phyloP scores from a whole-genome alignment of 139 green algal genomes.

The Picochlorum sp. region DNA sequence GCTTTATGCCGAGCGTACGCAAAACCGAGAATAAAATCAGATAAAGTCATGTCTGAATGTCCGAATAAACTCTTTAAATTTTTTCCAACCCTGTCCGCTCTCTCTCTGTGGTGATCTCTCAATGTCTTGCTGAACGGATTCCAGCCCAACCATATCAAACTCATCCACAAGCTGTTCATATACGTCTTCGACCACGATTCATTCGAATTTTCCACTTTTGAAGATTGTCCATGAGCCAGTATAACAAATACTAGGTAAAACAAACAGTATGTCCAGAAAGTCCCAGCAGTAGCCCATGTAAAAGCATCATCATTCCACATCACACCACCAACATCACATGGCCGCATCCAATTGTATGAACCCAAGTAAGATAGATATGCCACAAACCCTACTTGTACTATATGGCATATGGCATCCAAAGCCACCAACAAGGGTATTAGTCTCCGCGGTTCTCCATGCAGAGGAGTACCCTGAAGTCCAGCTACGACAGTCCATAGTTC shows the following conservation, averaged over 20 bases:
- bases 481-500: neutral
- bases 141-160: neutral
- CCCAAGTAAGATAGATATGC: conserved; percentile 8
- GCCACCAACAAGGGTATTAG: neutral
- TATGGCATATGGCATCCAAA: neutral
- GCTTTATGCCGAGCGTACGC: neutral
- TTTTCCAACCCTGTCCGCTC: neutral
- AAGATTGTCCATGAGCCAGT: neutral
- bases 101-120: neutral
- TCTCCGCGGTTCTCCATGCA: neutral
- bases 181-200: neutral
- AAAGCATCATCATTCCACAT: conserved; percentile 7
- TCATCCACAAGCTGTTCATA: neutral
- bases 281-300: neutral
- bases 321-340: neutral
- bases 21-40: neutral
- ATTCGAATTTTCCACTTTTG: neutral
- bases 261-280: neutral
- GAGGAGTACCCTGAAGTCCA: neutral
- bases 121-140: neutral
- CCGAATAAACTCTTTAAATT: conserved; percentile 7
- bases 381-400: conserved; percentile 11
- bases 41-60: conserved; percentile 1
- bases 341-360: conserved; percentile 27
- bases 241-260: conserved; percentile 1